A percentile compares a stretch with the other conserved stretches of the same genome.
Conservation (phyloP, 192 early-diverging fungal genomes). For the Mortierella claussenii region DNA sequence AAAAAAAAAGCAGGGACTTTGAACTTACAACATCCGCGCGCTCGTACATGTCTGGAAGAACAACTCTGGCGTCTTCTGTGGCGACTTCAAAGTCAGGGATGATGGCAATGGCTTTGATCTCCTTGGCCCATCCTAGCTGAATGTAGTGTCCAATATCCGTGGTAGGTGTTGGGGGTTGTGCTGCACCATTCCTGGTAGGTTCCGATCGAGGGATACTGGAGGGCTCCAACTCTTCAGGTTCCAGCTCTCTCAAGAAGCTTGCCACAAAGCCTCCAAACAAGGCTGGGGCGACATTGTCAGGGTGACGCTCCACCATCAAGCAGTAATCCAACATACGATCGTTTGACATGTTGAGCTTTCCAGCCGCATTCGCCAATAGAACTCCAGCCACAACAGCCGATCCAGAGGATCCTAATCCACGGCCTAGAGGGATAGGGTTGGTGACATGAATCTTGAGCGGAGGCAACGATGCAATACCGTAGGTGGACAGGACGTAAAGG, state of each 20-base stretch:
- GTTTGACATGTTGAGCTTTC: slow-evolving; percentile 70
- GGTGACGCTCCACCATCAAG: slow-evolving; percentile 94
- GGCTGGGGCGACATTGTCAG: slow-evolving; percentile 96
- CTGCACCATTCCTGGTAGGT: slow-evolving; percentile 45
- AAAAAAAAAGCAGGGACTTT: neutral
- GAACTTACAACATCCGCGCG: slow-evolving; percentile 81
- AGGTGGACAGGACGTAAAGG: slow-evolving; percentile 84
- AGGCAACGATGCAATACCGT: slow-evolving; percentile 72
- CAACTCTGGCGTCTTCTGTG: slow-evolving; percentile 91
- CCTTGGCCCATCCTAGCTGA: slow-evolving; percentile 70
- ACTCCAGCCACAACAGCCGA: slow-evolving; percentile 96
- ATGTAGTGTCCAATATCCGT: slow-evolving; percentile 76
- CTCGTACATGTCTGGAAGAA: slow-evolving; percentile 80
- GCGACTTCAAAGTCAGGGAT: slow-evolving; percentile 94
- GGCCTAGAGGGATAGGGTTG: slow-evolving; percentile 95
- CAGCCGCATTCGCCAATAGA: slow-evolving; percentile 80
- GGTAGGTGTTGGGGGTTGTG: slow-evolving; percentile 63
- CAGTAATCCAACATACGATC: slow-evolving; percentile 93
- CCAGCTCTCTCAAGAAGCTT: slow-evolving; percentile 77
- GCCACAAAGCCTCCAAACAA: slow-evolving; percentile 95
- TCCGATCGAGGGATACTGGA: slow-evolving; percentile 61
- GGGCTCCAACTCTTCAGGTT: slow-evolving; percentile 56
- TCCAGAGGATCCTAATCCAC: slow-evolving; percentile 97
- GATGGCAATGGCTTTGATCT: slow-evolving; percentile 79
- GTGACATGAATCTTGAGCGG: slow-evolving; percentile 78